Percentiles rank a stretch among this genome's conserved stretches.
Evolutionary conservation across 1,284 basidiomycete species (phyloP).

Genomic region (Cystobasidium sp.): DNA sequence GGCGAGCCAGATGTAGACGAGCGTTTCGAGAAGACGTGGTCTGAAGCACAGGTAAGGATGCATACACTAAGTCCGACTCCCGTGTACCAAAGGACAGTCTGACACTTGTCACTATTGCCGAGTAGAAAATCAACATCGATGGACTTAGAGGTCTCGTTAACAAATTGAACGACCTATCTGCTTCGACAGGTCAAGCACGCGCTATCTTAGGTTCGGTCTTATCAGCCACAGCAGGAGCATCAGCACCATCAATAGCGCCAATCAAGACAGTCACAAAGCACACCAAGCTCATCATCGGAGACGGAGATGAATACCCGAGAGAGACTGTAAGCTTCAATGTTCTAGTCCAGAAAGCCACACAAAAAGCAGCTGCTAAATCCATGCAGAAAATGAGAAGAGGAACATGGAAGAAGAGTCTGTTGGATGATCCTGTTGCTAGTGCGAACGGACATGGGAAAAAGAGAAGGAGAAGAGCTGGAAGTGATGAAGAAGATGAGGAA

Average conservation of each 20-base stretch:
- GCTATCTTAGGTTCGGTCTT: slow-evolving; percentile 23
- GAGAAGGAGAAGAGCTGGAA: slow-evolving; percentile 10
- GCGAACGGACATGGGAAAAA: slow-evolving; percentile 4
- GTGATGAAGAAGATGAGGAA: slow-evolving; percentile 26
- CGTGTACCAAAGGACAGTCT: neutral
- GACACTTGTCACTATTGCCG: neutral
- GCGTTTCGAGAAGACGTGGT: slow-evolving; percentile 28
- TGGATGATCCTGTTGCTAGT: neutral
- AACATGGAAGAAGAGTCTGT: slow-evolving; percentile 25
- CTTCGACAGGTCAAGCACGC: slow-evolving; percentile 15
- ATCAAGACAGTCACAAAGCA: slow-evolving; percentile 35
- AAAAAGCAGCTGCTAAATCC: slow-evolving; percentile 35
- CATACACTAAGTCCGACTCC: neutral
- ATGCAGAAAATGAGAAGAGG: slow-evolving; percentile 42
- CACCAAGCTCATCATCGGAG: slow-evolving; percentile 25
- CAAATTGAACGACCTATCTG: slow-evolving; percentile 25
- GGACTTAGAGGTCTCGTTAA: slow-evolving; percentile 4
- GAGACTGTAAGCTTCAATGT: slow-evolving; percentile 24
- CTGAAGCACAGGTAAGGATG: slow-evolving; percentile 20
- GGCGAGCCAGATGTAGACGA: slow-evolving; percentile 19
- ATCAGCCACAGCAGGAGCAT: slow-evolving; percentile 35
- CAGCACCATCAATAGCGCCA: slow-evolving; percentile 31
- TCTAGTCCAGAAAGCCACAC: slow-evolving; percentile 37
- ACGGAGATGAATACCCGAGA: slow-evolving; percentile 29
- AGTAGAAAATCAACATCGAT: slow-evolving; percentile 11